A percentile compares a stretch with the other conserved stretches of the same genome.
phyloP scores from a whole-genome alignment of 805 yeast genomes.

The Wickerhamomyces canadensis region DNA sequence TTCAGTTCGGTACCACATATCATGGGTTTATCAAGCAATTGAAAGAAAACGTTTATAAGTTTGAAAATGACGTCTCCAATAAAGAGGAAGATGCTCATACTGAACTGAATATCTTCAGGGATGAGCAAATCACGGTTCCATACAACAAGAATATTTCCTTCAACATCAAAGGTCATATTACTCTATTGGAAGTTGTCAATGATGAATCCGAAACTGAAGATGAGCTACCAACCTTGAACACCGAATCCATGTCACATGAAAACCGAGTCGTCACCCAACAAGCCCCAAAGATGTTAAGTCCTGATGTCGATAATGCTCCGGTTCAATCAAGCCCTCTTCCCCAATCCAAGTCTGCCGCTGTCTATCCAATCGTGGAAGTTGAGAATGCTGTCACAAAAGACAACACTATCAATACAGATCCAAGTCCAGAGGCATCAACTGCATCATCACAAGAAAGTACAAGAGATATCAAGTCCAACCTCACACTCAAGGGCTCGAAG shows the following conservation, averaged over 20 bases:
- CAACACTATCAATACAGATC: no score
- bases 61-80: constrained; percentile 11
- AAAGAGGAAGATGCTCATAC: constrained; percentile 11
- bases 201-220: constrained; percentile 38
- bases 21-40: constrained; percentile 26
- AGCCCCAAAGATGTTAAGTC: no score
- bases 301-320: no score
- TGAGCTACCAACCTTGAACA: constrained; percentile 24
- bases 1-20: constrained; percentile 50
- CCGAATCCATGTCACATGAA: background rate
- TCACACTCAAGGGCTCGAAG: no score
- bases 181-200: constrained; percentile 43
- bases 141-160: constrained; percentile 53
- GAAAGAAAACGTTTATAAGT: constrained; percentile 20
- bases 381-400: background rate
- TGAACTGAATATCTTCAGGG: constrained; percentile 49
- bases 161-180: constrained; percentile 65
- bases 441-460: no score
- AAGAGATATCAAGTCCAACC: no score
- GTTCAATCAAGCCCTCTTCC: no score
- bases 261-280: no score
- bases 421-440: no score
- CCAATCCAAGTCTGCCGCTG: no score
- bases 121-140: constrained; percentile 64
- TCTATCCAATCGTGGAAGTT: no score